Evolutionary conservation across 495 filamentous ascomycete genomes (phyloP), one percentile per base, ranked within the genome.

Genomic region (Immersiella caudata): DNA sequence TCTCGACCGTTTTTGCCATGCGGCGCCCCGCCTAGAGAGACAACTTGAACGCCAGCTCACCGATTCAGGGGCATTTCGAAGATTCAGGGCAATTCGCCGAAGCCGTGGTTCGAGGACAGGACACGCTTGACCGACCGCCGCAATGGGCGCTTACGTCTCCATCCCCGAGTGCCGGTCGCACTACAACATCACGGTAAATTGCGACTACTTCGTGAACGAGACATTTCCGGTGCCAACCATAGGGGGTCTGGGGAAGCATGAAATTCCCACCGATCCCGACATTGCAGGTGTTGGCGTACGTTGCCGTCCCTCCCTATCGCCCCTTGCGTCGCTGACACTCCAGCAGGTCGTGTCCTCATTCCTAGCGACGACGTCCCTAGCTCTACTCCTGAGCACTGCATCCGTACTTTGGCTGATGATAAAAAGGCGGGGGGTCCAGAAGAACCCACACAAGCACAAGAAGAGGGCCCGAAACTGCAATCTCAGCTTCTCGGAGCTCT

Each of bases 141-240:
- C 46, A 18, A 77, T 77, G 73, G 73, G 73, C 67, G 66, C 75
- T 7, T 70, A 70, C 63, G 69, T 75, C n/a, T 77, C 75, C 6
- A 49, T 71, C 18, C 27, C 29, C 16, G 62, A 71, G 21, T 77
- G 75, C 67, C 29, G 58, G 35, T 36, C 62, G 25, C 35, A 66
- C 11, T 73, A 73, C 61, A 68, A 70, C 57, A 54, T 74, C 64
- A 62, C 70, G 1, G 35, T 70, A 7, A 57, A 75, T 50, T 77
- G 75, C 59, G 52, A 24, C 21, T 55, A 55, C n/a, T n/a, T 22
- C n/a, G 50, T 54, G 18, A 55, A 55, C n/a, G 7, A 12, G n/a
- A 55, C 40, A 12, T 2, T 12, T 55, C 9, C 9, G 52, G 7
- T 16, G 2, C 21, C 52, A n/a, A 55, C 7, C 7, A 55, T 46